These are phyloP conservation scores for Wallacemonas sp. DNA, from an alignment of 208 protist genomes.

Conservation along the genomic window DNA sequence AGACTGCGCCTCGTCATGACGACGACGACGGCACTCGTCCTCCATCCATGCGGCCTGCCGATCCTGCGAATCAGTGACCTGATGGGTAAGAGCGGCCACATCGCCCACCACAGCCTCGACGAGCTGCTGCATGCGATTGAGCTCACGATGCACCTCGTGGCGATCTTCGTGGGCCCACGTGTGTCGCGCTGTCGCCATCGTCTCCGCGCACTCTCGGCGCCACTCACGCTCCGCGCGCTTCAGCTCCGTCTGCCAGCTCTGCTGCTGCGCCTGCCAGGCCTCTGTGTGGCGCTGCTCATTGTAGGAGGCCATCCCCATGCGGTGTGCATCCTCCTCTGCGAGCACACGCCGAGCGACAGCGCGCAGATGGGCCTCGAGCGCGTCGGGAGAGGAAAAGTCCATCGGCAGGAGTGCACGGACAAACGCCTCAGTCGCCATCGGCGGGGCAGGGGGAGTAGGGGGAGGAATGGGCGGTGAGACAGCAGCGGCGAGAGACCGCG, in stretches of 20 bases:
- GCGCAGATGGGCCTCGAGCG: constrained; percentile 55
- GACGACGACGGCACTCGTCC: background rate
- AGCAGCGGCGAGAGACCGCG: background rate
- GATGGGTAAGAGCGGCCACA: constrained; percentile 19
- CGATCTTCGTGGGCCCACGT: constrained; percentile 11
- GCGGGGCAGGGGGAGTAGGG: background rate
- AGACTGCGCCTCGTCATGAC: background rate
- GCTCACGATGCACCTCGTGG: constrained; percentile 26
- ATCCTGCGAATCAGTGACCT: constrained; percentile 8
- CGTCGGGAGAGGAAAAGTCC: constrained; percentile 39
- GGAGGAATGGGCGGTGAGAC: background rate
- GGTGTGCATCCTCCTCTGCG: constrained; percentile 43
- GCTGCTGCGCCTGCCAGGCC: background rate
- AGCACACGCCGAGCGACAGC: constrained; percentile 43
- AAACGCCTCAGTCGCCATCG: background rate
- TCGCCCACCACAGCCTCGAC: constrained; percentile 32
- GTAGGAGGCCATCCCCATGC: constrained; percentile 27
- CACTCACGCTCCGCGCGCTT: constrained; percentile 22
- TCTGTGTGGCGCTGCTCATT: constrained; percentile 29
- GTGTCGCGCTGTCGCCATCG: constrained; percentile 18
- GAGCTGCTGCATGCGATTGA: constrained; percentile 32
- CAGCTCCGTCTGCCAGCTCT: constrained; percentile 18
- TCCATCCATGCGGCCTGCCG: constrained; percentile 9
- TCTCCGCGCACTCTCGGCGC: constrained; percentile 18
- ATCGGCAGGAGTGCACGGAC: constrained; percentile 4